Evolutionary conservation across 306 rosid species (phyloP).

Genomic region (Spatholobus suberectus): DNA sequence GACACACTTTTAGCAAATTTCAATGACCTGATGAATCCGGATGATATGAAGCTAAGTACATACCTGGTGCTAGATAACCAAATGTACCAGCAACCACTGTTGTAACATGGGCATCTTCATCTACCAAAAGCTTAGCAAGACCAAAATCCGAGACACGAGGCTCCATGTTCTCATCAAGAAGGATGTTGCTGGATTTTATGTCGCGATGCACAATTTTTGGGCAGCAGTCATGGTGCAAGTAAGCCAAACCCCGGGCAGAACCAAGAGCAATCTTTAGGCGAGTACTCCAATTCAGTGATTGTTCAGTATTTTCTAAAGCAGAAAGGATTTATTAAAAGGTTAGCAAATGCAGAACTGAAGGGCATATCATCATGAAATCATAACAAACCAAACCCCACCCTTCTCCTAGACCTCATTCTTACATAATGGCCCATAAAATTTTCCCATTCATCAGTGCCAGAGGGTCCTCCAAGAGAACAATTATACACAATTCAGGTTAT

Average conservation of each 20-base stretch:
- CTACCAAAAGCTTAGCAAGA: slow-evolving; percentile 93
- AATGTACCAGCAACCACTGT: slow-evolving; percentile 99
- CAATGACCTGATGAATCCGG: not conserved
- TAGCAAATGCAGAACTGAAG: not conserved
- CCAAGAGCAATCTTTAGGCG: slow-evolving; percentile 89
- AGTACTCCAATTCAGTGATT: slow-evolving; percentile 71
- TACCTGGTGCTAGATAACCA: slow-evolving; percentile 97
- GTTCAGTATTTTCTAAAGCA: slow-evolving; percentile 53
- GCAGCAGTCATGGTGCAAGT: slow-evolving; percentile 90
- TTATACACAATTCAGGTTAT: not conserved
- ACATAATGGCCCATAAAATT: slow-evolving; percentile 14
- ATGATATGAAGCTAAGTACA: slow-evolving; percentile 1
- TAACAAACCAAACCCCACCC: not conserved
- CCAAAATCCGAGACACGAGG: slow-evolving; percentile 94
- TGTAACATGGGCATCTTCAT: slow-evolving; percentile 93
- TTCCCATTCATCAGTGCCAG: not conserved
- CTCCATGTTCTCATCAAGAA: slow-evolving; percentile 89
- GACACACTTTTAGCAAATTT: not conserved
- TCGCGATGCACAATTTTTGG: slow-evolving; percentile 94
- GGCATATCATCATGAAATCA: not conserved
- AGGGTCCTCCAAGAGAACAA: slow-evolving; percentile 31
- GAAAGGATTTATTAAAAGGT: not conserved
- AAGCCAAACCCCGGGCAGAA: slow-evolving; percentile 89
- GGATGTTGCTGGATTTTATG: slow-evolving; percentile 96
- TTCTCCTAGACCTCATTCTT: not conserved